Base-by-base conservation (phyloP, 305 asterid species). In the Fraxinus angustifolia region DNA sequence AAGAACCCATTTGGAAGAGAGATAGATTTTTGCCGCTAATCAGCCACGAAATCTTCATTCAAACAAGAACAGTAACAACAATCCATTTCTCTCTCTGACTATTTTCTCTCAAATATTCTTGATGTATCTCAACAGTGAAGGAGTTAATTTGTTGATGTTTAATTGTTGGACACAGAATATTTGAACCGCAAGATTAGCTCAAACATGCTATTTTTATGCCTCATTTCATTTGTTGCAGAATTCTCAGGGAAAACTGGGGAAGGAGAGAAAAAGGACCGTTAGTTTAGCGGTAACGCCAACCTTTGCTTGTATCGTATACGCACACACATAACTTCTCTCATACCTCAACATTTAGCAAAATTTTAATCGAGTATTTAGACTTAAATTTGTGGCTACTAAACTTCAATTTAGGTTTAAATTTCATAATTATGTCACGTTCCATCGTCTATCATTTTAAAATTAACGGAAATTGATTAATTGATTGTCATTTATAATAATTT, bases 1-100 rank as follows among this genome's bases (percentile, higher is more conserved):
- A 76, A 76, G 42, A 76, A 50, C 16, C 16, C 71, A 76, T 50
- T 50, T 76, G 36, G 42, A 68, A 68, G n/a, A 76, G 26, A 26
- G 23, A 42, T 16, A 48, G 11, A 68, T 28, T 26, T 65, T 65
- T 68, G 74, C 74, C 34, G 40, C 40, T 68, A 76, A 17, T 76
- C 71, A 76, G 30, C 16, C 70, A 11, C 19, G 10, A 50, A 76
- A 76, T 30, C 11, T 30, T 68, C 40, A 30, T 68, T 68, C 14
- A 23, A 30, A 31, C 73, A 65, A 65, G 3, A 65, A 65, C 6
- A 14, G n/a, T 23, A 68, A 68, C 38, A 68, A 68, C 10, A 68
- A 30, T 14, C 38, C 74, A 68, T 68, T 28, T 68, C 35, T 65
- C 73, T 68, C 73, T 67, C 36, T 28, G 4, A 21, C 36, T 2